Conservation (phyloP, 441 rosid genomes). For the Eruca vesicaria region DNA sequence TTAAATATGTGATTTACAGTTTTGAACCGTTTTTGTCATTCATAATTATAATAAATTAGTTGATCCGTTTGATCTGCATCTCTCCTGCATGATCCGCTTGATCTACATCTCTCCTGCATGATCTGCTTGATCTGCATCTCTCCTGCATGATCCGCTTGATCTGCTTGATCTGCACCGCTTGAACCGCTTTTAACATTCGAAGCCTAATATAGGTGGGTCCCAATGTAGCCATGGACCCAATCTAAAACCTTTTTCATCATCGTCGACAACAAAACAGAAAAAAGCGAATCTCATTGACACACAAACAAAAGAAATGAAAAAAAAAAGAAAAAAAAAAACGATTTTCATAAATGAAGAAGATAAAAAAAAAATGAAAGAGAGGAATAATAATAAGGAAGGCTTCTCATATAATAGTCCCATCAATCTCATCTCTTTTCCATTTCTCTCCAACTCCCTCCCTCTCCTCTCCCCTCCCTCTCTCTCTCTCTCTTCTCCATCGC, state of each 20-base stretch:
- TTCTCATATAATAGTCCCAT: conserved; percentile 23
- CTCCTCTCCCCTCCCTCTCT: not conserved
- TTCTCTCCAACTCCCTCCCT: conserved; percentile 13
- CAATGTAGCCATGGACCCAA: conserved; percentile 7
- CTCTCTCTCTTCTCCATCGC: conserved; percentile 9
- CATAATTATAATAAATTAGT: too few species aligned
- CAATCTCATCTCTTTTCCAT: conserved; percentile 12
- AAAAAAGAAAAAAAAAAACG: not conserved
- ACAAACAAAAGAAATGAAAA: not conserved
- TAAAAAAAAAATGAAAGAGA: not conserved
- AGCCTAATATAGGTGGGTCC: conserved; percentile 11
- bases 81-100: too few species aligned
- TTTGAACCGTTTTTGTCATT: too few species aligned
- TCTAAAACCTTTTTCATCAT: not conserved
- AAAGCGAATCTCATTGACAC: conserved; percentile 3
- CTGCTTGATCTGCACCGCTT: too few species aligned
- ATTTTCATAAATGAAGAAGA: conserved; percentile 8
- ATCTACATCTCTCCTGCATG: too few species aligned
- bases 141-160: too few species aligned
- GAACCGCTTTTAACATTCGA: too few species aligned
- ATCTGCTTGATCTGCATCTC: too few species aligned
- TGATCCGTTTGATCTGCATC: too few species aligned
- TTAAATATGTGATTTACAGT: too few species aligned
- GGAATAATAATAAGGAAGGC: conserved; percentile 7
- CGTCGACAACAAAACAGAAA: conserved; percentile 7